Conservation (phyloP, 164 flowering plant species). For the Nymphaea thermarum region DNA sequence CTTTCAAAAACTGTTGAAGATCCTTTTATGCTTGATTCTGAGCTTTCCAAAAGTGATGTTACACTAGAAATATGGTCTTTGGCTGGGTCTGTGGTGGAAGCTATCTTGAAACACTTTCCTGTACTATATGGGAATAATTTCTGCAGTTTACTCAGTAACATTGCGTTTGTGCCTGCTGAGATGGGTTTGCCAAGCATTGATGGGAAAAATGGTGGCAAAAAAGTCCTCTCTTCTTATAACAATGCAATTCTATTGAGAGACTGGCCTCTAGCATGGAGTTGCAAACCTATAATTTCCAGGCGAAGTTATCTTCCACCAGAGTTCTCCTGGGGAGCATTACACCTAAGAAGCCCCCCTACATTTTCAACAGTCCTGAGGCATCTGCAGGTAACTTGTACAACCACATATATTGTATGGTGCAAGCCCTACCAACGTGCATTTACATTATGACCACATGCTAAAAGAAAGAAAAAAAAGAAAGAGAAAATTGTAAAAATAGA, state of each 20-base stretch:
- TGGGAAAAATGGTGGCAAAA: conserved; percentile 67
- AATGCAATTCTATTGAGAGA: conserved; percentile 77
- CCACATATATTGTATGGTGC: no score
- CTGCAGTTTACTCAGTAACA: conserved; percentile 64
- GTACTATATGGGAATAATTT: conserved; percentile 72
- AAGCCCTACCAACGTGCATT: no score
- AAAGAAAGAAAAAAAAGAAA: no score
- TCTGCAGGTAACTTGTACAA: conserved; percentile 44
- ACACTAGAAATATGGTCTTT: conserved; percentile 66
- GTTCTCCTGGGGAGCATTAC: conserved; percentile 88
- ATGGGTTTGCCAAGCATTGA: conserved; percentile 63
- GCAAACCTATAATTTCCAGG: conserved; percentile 60
- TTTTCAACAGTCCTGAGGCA: conserved; percentile 71
- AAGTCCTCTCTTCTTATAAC: conserved; percentile 70
- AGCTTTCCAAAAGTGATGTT: conserved; percentile 34
- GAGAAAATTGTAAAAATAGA: no score
- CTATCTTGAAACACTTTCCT: conserved; percentile 73
- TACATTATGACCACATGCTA: no score
- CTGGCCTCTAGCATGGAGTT: conserved; percentile 98
- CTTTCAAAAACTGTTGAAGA: conserved; percentile 27
- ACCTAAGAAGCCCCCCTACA: conserved; percentile 76
- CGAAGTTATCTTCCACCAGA: conserved; percentile 77
- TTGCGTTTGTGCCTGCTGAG: conserved; percentile 84
- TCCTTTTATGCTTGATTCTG: conserved; percentile 40
- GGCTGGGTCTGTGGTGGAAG: conserved; percentile 65